Conservation (phyloP, 2,329 filamentous ascomycete genomes). For the Trichophyton verrucosum region DNA sequence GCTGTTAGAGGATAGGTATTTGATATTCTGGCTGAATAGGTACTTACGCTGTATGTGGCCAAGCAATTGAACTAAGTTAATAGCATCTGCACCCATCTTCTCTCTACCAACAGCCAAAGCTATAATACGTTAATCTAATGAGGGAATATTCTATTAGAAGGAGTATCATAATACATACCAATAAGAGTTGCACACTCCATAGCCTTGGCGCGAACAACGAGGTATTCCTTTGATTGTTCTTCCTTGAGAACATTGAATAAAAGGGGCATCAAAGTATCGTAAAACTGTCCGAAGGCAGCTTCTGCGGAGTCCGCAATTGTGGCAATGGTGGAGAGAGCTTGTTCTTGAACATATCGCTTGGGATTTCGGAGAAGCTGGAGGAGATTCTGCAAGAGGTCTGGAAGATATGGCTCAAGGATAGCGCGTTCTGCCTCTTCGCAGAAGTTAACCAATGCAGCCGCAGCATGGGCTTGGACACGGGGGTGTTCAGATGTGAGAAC, state of each 20-base stretch:
- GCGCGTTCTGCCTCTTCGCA: constrained; percentile 95
- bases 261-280: constrained; percentile 88
- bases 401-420: constrained; percentile 83
- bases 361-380: constrained; percentile 80
- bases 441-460: constrained; percentile 96
- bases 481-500: constrained; percentile 82
- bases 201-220: constrained; percentile 83
- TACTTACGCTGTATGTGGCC: constrained; percentile 61
- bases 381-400: constrained; percentile 70
- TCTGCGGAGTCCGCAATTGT: constrained; percentile 98
- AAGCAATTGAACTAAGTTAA: constrained; percentile 75
- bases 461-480: constrained; percentile 90
- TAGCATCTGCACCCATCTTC: constrained; percentile 74
- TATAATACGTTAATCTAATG: constrained; percentile 8
- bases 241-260: constrained; percentile 79
- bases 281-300: constrained; percentile 87
- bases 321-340: constrained; percentile 92
- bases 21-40: not conserved
- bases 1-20: constrained; percentile 3
- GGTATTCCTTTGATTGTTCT: constrained; percentile 86
- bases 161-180: constrained; percentile 18
- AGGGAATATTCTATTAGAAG: not conserved
- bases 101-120: constrained; percentile 90
- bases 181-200: constrained; percentile 99
- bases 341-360: constrained; percentile 94